Base-by-base conservation (phyloP, 2,329 filamentous ascomycete genomes). In the Myriosclerotinia duriaeana region DNA sequence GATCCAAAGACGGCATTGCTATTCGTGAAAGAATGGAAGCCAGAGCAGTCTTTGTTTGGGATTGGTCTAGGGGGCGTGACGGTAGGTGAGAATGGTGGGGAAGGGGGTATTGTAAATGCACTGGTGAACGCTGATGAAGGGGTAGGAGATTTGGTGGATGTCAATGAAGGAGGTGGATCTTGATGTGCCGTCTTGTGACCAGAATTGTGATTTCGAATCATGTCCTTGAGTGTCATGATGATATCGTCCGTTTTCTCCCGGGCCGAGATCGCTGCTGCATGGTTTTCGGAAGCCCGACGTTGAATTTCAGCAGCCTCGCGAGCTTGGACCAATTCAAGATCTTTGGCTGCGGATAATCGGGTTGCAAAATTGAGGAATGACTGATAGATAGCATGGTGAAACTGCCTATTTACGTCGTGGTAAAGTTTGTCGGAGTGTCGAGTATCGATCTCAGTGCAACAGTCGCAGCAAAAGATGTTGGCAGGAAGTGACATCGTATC, bases 401-500 rank as follows among this genome's bases (percentile, higher is more conserved):
- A 40, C 7, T 58, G 40, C 17, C 63, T 55, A 50, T 67, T 67
- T 11, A 62, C 62, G 53, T 67, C 62, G 17, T 67, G 36, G 48
- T 67, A 55, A 7, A 54, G 46, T 54, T 67, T 67, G 34, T 64
- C 53, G 30, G 48, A 46, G 17, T 60, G n/a, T n/a, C 42, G 44
- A n/a, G 62, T 65, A 2, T 53, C 53, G 17, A 59, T 26, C 48
- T 42, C 40, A 2, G 44, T 50, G 36, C 62, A 54, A 20, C 14
- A 36, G 17, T 54, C 22, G 44, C 66, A 67, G 62, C 66, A 67
- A 46, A 67, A 65, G 14, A 67, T 52, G 22, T 53, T 44, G 20
- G 59, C 62, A n/a, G 58, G 58, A 17, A 61, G 36, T 44, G 52
- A 40, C 40, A 58, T 20, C 8, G 34, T 38, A 22, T 38, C n/a